Evolutionary conservation across 208 protist genomes (phyloP).

Genomic region (Wallacemonas sp.): DNA sequence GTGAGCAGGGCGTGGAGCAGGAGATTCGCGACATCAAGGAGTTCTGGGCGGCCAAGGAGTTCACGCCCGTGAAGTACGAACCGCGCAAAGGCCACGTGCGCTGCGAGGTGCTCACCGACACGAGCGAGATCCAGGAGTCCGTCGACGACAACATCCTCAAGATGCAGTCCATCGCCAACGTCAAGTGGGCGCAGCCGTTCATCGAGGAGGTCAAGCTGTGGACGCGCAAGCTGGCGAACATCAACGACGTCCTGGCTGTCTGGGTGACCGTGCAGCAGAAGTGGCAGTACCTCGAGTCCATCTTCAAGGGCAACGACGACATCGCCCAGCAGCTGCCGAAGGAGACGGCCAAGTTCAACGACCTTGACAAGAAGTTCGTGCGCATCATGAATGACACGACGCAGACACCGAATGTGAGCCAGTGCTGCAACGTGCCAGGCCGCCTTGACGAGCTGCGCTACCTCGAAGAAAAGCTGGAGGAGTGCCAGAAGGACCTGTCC

Average conservation of each 20-base stretch:
- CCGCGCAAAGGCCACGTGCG: constrained; percentile 85
- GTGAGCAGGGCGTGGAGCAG: constrained; percentile 97
- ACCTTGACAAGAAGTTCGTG: constrained; percentile 96
- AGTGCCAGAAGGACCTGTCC: constrained; percentile 98
- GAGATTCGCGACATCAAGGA: constrained; percentile 94
- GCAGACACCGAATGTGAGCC: constrained; percentile 91
- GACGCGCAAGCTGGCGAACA: constrained; percentile 95
- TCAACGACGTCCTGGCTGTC: constrained; percentile 96
- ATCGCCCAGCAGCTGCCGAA: constrained; percentile 98
- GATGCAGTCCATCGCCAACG: constrained; percentile 96
- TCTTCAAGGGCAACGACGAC: constrained; percentile 99
- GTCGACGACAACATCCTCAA: constrained; percentile 98
- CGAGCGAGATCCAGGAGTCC: constrained; percentile 95
- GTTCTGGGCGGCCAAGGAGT: constrained; percentile 93
- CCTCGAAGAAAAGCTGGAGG: constrained; percentile 94
- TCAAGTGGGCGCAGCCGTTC: constrained; percentile 97
- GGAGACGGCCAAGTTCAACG: constrained; percentile 97
- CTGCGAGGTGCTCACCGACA: constrained; percentile 94
- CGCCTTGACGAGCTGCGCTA: constrained; percentile 93
- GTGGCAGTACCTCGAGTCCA: constrained; percentile 99
- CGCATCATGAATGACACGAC: constrained; percentile 97
- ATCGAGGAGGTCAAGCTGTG: constrained; percentile 95
- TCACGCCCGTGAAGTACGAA: constrained; percentile 90
- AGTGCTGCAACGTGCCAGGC: constrained; percentile 90
- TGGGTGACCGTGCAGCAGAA: constrained; percentile 99